These are phyloP conservation scores for Acrodontium crateriforme DNA, from an alignment of 2,329 filamentous ascomycete genomes.

Conservation along the genomic window DNA sequence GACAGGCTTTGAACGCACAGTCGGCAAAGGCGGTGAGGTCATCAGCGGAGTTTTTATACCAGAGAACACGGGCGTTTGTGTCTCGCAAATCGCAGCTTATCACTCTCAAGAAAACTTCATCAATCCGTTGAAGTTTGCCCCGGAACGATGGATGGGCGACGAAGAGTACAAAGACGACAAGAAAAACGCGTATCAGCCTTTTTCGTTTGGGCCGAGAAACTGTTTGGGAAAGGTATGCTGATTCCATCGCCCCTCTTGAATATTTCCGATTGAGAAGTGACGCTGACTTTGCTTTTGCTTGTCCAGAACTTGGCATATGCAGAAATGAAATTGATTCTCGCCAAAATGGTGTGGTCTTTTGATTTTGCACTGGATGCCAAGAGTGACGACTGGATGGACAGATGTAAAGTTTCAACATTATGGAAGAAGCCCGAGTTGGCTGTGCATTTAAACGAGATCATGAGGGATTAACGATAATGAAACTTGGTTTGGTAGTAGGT, in stretches of 20 bases:
- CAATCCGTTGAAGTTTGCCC: conserved; percentile 14
- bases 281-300: conserved; percentile 6
- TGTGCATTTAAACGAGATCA: conserved; percentile 11
- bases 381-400: conserved; percentile 11
- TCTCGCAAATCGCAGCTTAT: conserved; percentile 14
- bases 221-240: conserved; percentile 19
- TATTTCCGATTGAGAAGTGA: conserved; percentile 27
- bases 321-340: conserved; percentile 26
- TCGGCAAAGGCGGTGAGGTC: conserved; percentile 5
- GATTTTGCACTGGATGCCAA: conserved; percentile 21
- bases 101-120: conserved; percentile 14
- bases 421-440: conserved; percentile 15
- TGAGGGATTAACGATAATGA: conserved; percentile 5
- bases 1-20: conserved; percentile 14
- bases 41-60: conserved; percentile 18
- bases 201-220: conserved; percentile 19
- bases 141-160: conserved; percentile 19
- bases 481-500: too few relatives aligned
- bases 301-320: conserved; percentile 24
- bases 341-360: conserved; percentile 28
- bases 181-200: conserved; percentile 16
- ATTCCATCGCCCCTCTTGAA: too few relatives aligned
- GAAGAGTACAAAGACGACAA: conserved; percentile 16
- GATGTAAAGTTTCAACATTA: conserved; percentile 9
- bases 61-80: conserved; percentile 13